These are phyloP conservation scores for Carex myosuroides DNA, from an alignment of 176 grass and related monocot genomes.

Conservation along the genomic window DNA sequence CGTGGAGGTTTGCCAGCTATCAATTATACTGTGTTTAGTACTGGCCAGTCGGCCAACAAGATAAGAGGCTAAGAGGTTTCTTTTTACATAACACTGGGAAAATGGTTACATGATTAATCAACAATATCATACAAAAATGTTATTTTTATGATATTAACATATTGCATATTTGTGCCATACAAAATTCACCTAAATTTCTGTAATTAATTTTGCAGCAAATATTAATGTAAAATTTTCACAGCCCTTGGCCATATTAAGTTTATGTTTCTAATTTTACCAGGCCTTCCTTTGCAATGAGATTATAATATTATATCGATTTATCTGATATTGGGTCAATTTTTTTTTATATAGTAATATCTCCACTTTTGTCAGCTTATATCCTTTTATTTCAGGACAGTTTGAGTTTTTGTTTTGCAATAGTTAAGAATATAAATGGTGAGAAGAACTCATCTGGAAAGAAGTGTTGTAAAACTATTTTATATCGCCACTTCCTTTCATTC, in stretches of 20 bases:
- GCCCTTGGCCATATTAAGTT: background rate
- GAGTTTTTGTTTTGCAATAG: background rate
- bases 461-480: background rate
- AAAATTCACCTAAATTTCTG: background rate
- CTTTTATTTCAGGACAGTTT: background rate
- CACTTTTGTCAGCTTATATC: background rate
- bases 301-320: background rate
- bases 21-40: conserved; percentile 27
- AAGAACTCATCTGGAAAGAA: background rate
- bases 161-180: background rate
- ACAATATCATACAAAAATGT: background rate
- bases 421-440: background rate
- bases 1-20: conserved; percentile 34
- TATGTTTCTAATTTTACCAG: background rate
- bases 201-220: background rate
- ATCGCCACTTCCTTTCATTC: background rate
- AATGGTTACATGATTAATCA: conserved; percentile 6
- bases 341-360: background rate
- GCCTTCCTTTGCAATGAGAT: background rate
- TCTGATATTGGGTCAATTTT: background rate
- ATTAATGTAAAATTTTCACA: background rate
- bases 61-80: conserved; percentile 19
- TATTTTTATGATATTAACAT: background rate
- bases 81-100: conserved; percentile 3
- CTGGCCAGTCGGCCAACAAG: background rate